Evolutionary conservation across 768 basidiomycete genomes (phyloP).

Genomic region (Boletus coccyginus): DNA sequence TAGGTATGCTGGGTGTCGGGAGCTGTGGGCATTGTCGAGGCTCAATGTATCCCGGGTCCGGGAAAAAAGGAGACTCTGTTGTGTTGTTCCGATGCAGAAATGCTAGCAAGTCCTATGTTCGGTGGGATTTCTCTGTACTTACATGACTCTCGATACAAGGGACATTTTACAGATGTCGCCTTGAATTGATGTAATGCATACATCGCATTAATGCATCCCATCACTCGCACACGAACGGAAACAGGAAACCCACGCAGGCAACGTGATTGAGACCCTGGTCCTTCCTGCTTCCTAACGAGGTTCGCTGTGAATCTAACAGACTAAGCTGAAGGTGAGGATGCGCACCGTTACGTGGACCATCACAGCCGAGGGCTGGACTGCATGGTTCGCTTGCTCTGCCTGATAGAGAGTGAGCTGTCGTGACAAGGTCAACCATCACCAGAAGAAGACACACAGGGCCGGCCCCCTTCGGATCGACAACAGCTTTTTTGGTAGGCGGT

Average conservation of each 20-base stretch:
- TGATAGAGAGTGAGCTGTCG: not conserved
- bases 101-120: too few relatives aligned
- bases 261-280: not conserved
- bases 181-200: too few relatives aligned
- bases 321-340: not conserved
- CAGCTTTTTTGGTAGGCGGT: not conserved
- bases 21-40: too few relatives aligned
- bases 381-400: not conserved
- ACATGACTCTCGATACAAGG: too few relatives aligned
- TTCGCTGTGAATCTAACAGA: not conserved
- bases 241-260: not conserved
- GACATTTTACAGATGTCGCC: too few relatives aligned
- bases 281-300: not conserved
- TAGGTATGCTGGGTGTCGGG: too few relatives aligned
- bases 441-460: not conserved
- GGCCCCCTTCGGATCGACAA: not conserved
- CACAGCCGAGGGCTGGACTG: not conserved
- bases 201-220: not conserved
- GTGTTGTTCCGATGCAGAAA: too few relatives aligned
- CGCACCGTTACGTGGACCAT: not conserved
- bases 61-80: too few relatives aligned
- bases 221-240: not conserved
- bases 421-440: not conserved
- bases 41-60: too few relatives aligned
- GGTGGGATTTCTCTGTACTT: too few relatives aligned